Conservation (phyloP, 257 asterid genomes). For the Solanum tarijense region DNA sequence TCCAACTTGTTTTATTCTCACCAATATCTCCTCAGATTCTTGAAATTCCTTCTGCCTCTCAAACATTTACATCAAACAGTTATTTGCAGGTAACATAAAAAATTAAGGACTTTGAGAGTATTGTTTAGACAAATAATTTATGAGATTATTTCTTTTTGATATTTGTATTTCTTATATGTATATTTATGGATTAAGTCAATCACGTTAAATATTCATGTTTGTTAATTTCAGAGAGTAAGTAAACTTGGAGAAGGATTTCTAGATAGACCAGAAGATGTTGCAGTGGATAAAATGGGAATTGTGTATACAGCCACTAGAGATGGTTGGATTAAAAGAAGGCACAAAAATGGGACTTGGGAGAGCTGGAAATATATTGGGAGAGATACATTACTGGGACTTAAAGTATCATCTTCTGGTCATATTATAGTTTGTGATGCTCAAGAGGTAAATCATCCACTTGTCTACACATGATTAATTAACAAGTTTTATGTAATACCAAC, state of each 20-base stretch:
- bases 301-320: conserved; percentile 56
- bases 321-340: conserved; percentile 50
- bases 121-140: too few relatives aligned
- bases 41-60: conserved; percentile 24
- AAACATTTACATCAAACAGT: conserved; percentile 24
- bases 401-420: conserved; percentile 33
- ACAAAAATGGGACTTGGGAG: conserved; percentile 53
- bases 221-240: conserved; percentile 27
- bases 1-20: conserved; percentile 26
- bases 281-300: conserved; percentile 33
- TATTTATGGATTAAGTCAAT: too few relatives aligned
- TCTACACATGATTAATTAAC: too few relatives aligned
- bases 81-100: conserved; percentile 32
- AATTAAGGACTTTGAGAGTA: too few relatives aligned
- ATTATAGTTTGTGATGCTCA: conserved; percentile 2
- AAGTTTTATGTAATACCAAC: too few relatives aligned
- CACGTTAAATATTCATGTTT: too few relatives aligned
- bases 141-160: too few relatives aligned
- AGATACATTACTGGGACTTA: conserved; percentile 27
- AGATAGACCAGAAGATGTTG: conserved; percentile 46
- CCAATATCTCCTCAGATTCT: conserved; percentile 28
- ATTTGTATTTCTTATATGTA: too few relatives aligned
- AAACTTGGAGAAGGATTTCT: conserved; percentile 58
- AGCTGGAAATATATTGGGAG: conserved; percentile 28
- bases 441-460: too few relatives aligned